Conservation (phyloP, 768 basidiomycete species). For the Xerocomus spinulosus region DNA sequence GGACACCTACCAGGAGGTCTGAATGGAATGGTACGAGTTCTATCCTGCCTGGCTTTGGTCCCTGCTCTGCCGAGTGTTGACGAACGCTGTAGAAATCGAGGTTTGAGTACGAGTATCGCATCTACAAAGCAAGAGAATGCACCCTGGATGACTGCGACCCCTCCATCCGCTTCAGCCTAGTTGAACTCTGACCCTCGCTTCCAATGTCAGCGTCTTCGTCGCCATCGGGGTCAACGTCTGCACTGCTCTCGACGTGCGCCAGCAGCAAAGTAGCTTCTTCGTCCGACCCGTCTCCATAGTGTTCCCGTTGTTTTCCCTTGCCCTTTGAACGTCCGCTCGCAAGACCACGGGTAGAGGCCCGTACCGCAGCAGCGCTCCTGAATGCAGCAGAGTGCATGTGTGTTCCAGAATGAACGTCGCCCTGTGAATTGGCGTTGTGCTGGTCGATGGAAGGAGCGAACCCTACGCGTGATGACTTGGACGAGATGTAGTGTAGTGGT, state of each 20-base stretch:
- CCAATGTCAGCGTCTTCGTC: constrained; percentile 39
- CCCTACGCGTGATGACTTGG: constrained; percentile 40
- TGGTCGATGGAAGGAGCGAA: constrained; percentile 41
- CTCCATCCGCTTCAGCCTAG: constrained; percentile 24
- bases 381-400: constrained; percentile 30
- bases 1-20: constrained; percentile 54
- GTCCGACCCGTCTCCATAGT: constrained; percentile 60
- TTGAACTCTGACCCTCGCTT: constrained; percentile 26
- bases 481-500: constrained; percentile 58
- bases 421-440: constrained; percentile 22
- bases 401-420: constrained; percentile 12
- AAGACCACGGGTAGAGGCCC: constrained; percentile 16
- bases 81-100: constrained; percentile 14
- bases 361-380: constrained; percentile 33
- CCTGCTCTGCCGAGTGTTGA: constrained; percentile 14
- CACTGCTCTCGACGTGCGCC: constrained; percentile 32
- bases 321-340: constrained; percentile 22
- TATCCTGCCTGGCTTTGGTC: constrained; percentile 46
- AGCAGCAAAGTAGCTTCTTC: constrained; percentile 52
- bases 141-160: constrained; percentile 18
- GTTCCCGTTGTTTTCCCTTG: constrained; percentile 46
- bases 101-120: not conserved
- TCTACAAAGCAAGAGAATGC: constrained; percentile 3
- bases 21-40: constrained; percentile 75
- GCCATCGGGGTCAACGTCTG: constrained; percentile 34